Percentiles rank a stretch among this genome's conserved stretches.
Evolutionary conservation across 805 yeast genomes (phyloP).

Genomic region (Wickerhamiella kurtzmanii): DNA sequence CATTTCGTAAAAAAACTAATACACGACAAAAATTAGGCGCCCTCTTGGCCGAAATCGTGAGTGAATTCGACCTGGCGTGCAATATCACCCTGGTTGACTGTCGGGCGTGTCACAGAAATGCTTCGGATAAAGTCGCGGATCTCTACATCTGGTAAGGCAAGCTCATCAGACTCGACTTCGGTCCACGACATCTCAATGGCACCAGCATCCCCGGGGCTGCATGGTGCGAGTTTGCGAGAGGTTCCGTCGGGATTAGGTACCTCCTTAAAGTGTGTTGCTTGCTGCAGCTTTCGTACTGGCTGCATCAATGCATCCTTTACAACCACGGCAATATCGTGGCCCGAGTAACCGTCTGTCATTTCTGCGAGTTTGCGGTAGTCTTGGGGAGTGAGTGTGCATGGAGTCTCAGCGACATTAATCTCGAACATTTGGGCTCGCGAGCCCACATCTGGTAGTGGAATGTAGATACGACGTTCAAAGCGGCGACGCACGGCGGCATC

Average conservation of each 20-base stretch:
- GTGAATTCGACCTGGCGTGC: slow-evolving; percentile 78
- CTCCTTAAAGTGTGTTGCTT: slow-evolving; percentile 86
- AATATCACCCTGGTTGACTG: slow-evolving; percentile 79
- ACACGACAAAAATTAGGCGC: slow-evolving; percentile 38
- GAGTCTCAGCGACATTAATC: slow-evolving; percentile 79
- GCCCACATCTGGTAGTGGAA: slow-evolving; percentile 86
- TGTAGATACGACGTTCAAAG: slow-evolving; percentile 88
- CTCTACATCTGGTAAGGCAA: slow-evolving; percentile 78
- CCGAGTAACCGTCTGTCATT: slow-evolving; percentile 95
- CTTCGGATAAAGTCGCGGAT: slow-evolving; percentile 90
- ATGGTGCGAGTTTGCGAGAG: slow-evolving; percentile 55
- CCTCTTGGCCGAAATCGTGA: slow-evolving; percentile 93
- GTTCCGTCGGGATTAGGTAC: slow-evolving; percentile 22
- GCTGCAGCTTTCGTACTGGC: slow-evolving; percentile 89
- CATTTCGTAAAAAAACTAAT: not conserved
- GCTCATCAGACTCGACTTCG: slow-evolving; percentile 77
- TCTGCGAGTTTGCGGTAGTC: slow-evolving; percentile 73
- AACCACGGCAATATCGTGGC: slow-evolving; percentile 92
- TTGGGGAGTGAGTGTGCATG: slow-evolving; percentile 57
- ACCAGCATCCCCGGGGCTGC: slow-evolving; percentile 89
- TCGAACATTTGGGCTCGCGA: slow-evolving; percentile 91
- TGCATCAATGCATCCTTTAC: slow-evolving; percentile 97
- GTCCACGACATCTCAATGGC: slow-evolving; percentile 90
- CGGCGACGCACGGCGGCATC: slow-evolving; percentile 96
- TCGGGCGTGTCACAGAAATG: slow-evolving; percentile 80